phyloP scores from a whole-genome alignment of 495 filamentous ascomycete species.

The Aspergillus campestris region DNA sequence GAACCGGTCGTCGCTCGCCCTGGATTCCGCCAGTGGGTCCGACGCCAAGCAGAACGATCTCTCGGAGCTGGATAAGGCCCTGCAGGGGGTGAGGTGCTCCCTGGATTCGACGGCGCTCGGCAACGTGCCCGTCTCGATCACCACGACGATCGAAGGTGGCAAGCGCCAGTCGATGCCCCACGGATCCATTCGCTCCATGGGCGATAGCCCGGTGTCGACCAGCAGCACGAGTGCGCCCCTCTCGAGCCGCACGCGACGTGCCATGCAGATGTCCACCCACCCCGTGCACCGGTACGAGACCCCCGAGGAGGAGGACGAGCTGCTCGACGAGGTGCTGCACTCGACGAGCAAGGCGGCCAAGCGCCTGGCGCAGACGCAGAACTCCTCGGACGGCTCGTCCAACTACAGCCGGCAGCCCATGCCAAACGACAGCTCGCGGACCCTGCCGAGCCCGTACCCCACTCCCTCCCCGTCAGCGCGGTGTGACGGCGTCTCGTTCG shows the following conservation, averaged over 20 bases:
- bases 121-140: slow-evolving; percentile 41
- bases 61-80: slow-evolving; percentile 68
- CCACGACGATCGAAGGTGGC: slow-evolving; percentile 39
- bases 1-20: slow-evolving; percentile 72
- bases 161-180: slow-evolving; percentile 72
- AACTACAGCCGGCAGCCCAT: slow-evolving; percentile 41
- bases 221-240: slow-evolving; percentile 51
- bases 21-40: slow-evolving; percentile 52
- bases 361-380: slow-evolving; percentile 43
- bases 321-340: slow-evolving; percentile 73
- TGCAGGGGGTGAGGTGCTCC: slow-evolving; percentile 61
- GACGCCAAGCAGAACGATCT: slow-evolving; percentile 44
- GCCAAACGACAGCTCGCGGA: slow-evolving; percentile 43
- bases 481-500: slow-evolving; percentile 60
- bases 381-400: slow-evolving; percentile 28
- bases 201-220: slow-evolving; percentile 52
- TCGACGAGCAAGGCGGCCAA: slow-evolving; percentile 50
- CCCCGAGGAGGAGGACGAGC: slow-evolving; percentile 92
- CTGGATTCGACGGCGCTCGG: slow-evolving; percentile 44
- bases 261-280: slow-evolving; percentile 66
- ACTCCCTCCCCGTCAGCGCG: slow-evolving; percentile 87
- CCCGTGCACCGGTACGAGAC: slow-evolving; percentile 79
- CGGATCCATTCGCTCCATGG: slow-evolving; percentile 51
- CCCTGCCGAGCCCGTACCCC: slow-evolving; percentile 73
- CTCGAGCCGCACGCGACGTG: slow-evolving; percentile 76